Evolutionary conservation across 2,329 filamentous ascomycete genomes (phyloP).

Genomic region (Verticillium nubilum): DNA sequence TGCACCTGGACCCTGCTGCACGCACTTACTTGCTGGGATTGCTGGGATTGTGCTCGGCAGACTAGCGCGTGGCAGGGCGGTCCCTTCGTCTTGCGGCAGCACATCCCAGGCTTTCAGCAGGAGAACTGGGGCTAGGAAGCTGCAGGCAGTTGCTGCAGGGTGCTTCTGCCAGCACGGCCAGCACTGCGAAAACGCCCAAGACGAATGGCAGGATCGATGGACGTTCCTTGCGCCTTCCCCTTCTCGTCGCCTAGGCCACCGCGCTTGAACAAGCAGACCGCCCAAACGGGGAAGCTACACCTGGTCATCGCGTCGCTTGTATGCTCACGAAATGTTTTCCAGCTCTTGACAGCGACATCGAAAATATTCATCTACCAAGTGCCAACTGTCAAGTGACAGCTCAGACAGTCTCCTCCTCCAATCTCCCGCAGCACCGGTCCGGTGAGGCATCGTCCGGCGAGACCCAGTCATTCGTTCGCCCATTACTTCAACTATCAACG

Average conservation of each 20-base stretch:
- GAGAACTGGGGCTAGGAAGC: neutral
- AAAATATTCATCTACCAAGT: too few relatives aligned
- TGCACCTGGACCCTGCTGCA: neutral
- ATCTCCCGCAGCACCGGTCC: neutral
- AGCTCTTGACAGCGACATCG: neutral
- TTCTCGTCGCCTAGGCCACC: slow-evolving; percentile 1
- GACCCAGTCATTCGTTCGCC: neutral
- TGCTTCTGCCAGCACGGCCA: neutral
- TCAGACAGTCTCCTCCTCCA: neutral
- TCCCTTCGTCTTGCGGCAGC: neutral
- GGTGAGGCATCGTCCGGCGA: neutral
- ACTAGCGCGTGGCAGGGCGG: neutral
- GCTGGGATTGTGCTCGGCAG: neutral
- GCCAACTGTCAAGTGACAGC: neutral
- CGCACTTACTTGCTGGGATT: neutral
- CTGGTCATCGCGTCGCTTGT: neutral
- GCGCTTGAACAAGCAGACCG: neutral
- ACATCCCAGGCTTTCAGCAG: neutral
- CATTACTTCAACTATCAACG: neutral
- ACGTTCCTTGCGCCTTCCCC: slow-evolving; percentile 2
- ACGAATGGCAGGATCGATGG: neutral
- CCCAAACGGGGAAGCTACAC: neutral
- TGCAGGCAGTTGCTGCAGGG: neutral
- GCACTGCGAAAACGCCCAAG: neutral
- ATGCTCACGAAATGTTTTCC: neutral